Conservation (phyloP, 805 yeast species). For the Pichia insulana region DNA sequence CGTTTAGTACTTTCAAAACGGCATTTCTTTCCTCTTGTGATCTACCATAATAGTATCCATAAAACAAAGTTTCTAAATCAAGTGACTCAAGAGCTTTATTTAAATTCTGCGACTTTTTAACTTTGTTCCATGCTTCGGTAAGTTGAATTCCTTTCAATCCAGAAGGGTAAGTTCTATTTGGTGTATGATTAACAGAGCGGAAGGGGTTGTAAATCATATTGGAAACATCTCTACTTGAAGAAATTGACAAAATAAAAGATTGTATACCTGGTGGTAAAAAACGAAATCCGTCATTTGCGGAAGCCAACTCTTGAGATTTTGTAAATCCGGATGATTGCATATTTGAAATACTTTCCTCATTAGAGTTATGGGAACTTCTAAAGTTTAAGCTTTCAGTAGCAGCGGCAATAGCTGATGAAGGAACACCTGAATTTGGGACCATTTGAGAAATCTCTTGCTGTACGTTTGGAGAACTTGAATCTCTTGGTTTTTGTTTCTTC, state of each 20-base stretch:
- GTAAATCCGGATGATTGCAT: neutral
- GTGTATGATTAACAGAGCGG: constrained; percentile 15
- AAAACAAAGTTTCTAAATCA: constrained; percentile 33
- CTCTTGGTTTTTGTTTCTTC: constrained; percentile 28
- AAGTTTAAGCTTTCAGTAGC: constrained; percentile 5
- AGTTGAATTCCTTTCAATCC: constrained; percentile 28
- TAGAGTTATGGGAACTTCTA: neutral
- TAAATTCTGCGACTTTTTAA: constrained; percentile 18
- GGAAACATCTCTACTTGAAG: constrained; percentile 16
- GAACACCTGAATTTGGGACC: neutral
- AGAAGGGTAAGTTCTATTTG: constrained; percentile 23
- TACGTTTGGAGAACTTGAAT: constrained; percentile 9
- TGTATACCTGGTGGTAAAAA: constrained; percentile 30
- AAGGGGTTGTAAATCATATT: constrained; percentile 13
- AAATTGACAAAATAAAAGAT: constrained; percentile 24
- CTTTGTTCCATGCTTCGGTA: constrained; percentile 26
- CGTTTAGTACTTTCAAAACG: constrained; percentile 26
- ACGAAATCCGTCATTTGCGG: constrained; percentile 21
- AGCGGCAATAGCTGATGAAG: constrained; percentile 5
- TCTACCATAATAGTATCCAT: constrained; percentile 35
- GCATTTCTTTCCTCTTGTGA: constrained; percentile 34
- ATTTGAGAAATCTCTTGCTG: neutral
- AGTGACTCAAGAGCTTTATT: constrained; percentile 22
- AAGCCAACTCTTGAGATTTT: neutral
- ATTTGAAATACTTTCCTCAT: neutral